phyloP scores from a whole-genome alignment of 805 yeast genomes.

The Starmerella gropengiesseri region DNA sequence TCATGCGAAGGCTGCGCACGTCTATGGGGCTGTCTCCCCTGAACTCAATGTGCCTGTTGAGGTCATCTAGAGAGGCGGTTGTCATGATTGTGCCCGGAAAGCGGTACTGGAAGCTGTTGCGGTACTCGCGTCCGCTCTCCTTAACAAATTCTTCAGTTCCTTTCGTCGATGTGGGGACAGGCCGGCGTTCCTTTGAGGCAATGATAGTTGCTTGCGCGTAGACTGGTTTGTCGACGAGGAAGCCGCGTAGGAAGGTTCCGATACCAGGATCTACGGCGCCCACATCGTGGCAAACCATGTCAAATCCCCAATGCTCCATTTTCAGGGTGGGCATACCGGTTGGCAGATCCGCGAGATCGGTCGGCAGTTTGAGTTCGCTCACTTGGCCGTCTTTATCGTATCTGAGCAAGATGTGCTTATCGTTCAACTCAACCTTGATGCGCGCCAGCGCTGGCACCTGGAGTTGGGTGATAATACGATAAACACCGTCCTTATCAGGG shows the following conservation, averaged over 20 bases:
- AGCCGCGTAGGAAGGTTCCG: neutral
- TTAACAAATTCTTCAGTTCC: slow-evolving; percentile 8
- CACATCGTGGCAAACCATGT: slow-evolving; percentile 22
- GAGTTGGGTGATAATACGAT: slow-evolving; percentile 26
- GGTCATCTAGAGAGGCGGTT: slow-evolving; percentile 23
- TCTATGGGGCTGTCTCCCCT: slow-evolving; percentile 16
- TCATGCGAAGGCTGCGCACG: slow-evolving; percentile 27
- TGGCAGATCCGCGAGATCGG: slow-evolving; percentile 11
- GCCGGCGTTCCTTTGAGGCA: slow-evolving; percentile 22
- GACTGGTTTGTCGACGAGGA: slow-evolving; percentile 10
- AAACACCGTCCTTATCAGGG: slow-evolving; percentile 14
- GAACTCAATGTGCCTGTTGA: slow-evolving; percentile 17
- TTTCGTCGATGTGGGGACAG: slow-evolving; percentile 9
- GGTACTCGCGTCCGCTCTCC: slow-evolving; percentile 12
- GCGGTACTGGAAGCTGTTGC: slow-evolving; percentile 25
- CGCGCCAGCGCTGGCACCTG: slow-evolving; percentile 24
- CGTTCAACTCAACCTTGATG: slow-evolving; percentile 20
- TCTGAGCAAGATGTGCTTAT: slow-evolving; percentile 12
- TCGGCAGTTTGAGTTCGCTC: slow-evolving; percentile 14
- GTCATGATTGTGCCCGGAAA: slow-evolving; percentile 26
- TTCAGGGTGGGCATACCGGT: slow-evolving; percentile 5
- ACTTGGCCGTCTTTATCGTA: slow-evolving; percentile 11
- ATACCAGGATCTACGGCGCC: slow-evolving; percentile 20
- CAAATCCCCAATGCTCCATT: slow-evolving; percentile 24
- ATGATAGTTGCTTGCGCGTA: slow-evolving; percentile 21